Conservation (phyloP, 345 rosid genomes). For the Eucalyptus pumila region DNA sequence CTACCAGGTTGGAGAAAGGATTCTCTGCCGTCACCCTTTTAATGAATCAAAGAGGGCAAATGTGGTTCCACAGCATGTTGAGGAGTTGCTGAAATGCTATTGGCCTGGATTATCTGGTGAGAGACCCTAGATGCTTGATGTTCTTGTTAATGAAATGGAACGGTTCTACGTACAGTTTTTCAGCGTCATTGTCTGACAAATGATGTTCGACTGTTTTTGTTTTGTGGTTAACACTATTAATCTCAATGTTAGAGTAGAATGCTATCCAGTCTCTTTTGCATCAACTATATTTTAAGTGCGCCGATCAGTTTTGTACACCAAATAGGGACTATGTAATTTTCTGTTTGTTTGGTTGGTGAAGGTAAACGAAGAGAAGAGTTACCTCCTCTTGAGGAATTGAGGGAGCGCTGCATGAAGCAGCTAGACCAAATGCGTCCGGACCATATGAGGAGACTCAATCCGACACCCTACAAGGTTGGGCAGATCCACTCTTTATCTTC, state of each 20-base stretch:
- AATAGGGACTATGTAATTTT: neutral
- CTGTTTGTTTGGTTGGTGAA: constrained; percentile 4
- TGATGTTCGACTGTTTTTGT: neutral
- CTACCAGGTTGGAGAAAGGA: constrained; percentile 65
- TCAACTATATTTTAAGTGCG: neutral
- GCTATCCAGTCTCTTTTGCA: neutral
- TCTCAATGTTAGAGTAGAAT: neutral
- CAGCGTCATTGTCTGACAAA: neutral
- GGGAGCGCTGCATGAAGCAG: constrained; percentile 78
- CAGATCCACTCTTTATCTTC: neutral
- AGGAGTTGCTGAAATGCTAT: constrained; percentile 84
- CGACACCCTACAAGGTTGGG: constrained; percentile 87
- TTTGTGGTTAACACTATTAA: neutral
- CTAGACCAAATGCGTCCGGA: constrained; percentile 86
- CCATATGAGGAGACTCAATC: constrained; percentile 90
- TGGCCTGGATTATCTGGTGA: constrained; percentile 86
- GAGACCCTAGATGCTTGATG: neutral
- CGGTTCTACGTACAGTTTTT: neutral
- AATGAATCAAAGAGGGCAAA: constrained; percentile 92
- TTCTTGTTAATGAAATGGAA: neutral
- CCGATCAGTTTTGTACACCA: neutral
- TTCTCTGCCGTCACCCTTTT: constrained; percentile 96
- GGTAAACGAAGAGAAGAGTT: constrained; percentile 57
- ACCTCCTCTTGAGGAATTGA: constrained; percentile 49
- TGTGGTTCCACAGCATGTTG: constrained; percentile 87